Base-by-base conservation (phyloP, 208 protist species). In the Herpetomonas tarakana region DNA sequence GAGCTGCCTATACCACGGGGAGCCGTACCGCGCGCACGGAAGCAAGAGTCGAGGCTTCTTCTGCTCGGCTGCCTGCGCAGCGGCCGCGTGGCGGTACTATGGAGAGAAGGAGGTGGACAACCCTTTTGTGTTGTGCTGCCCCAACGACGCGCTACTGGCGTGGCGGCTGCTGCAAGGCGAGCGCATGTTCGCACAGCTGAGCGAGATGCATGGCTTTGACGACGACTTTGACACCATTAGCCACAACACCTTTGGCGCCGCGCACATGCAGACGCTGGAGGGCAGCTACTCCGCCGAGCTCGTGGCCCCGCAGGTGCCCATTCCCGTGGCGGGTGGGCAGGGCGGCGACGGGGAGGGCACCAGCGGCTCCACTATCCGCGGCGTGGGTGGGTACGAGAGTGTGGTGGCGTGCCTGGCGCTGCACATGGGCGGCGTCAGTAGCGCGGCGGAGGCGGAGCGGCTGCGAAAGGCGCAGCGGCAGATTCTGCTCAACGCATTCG, bases 41-140 rank as follows among this genome's bases (percentile, higher is more conserved):
- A 76, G 75, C 53, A 78, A 84, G 52, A 77, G 76, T 25, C 80
- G 90, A n/a, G 90, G 90, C 25, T 76, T 96, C 27, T 96, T 93
- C 67, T 96, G 87, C 78, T 83, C 79, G 45, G 74, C 76, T 25
- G 62, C 38, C 18, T 93, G 87, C 55, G 83, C 79, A 12, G 59
- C 53, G 47, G 65, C 65, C 0, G 71, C 74, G 31, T 96, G 90
- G 90, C 65, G 74, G 49, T 60, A 74, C 67, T 92, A 90, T 68
- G 85, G 86, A 7, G 64, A 81, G 29, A 70, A 76, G 50, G 86
- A 92, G 64, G 76, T 58, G 26, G 51, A 62, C 21, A 84, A 91
- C 65, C 39, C 75, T 2, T 96, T 96, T 58, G 93, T 87, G 58
- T 65, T 93, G 18, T 72, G 81, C 55, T 96, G 90, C 70, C 86